Percentiles rank a stretch among this genome's conserved stretches.
phyloP scores from a whole-genome alignment of 2,329 filamentous ascomycete genomes.

The Aspergillus pseudoglaucus region DNA sequence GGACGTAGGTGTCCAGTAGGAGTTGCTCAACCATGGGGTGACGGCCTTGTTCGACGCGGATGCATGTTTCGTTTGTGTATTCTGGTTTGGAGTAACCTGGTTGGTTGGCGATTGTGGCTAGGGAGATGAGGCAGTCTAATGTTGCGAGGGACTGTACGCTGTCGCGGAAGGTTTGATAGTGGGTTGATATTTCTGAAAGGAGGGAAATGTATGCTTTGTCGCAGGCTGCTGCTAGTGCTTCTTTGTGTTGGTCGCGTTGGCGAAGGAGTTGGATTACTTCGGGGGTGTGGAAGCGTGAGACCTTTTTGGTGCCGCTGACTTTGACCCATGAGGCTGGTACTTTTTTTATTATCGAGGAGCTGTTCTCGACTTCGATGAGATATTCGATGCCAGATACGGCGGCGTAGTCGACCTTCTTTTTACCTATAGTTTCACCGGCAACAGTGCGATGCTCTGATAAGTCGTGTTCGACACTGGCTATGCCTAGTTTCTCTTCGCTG shows the following conservation, averaged over 20 bases:
- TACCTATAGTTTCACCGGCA: conserved; percentile 66
- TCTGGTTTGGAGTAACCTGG: conserved; percentile 82
- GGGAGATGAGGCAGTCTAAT: conserved; percentile 81
- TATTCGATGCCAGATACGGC: conserved; percentile 90
- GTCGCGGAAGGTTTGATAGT: conserved; percentile 85
- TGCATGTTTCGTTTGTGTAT: conserved; percentile 57
- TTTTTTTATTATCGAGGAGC: conserved; percentile 61
- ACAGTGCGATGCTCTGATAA: conserved; percentile 67
- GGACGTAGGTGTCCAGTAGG: conserved; percentile 79
- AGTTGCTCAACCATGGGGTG: conserved; percentile 96
- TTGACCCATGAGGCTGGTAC: conserved; percentile 94
- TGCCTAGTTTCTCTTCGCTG: conserved; percentile 79
- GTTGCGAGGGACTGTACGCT: conserved; percentile 78
- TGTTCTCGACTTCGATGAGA: conserved; percentile 84
- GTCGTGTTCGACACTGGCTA: conserved; percentile 85
- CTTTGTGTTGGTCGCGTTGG: conserved; percentile 90
- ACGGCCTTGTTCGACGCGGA: conserved; percentile 67
- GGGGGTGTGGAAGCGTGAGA: conserved; percentile 89
- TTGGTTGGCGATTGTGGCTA: conserved; percentile 75
- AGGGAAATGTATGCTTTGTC: conserved; percentile 72
- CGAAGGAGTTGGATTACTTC: conserved; percentile 75
- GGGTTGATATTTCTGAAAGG: conserved; percentile 65
- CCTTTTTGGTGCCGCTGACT: conserved; percentile 86
- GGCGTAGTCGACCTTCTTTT: conserved; percentile 67
- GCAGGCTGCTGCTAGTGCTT: conserved; percentile 85